Percentiles rank a stretch among this genome's conserved stretches.
Evolutionary conservation across 768 basidiomycete species (phyloP).

Genomic region (Scleroderma bovista): DNA sequence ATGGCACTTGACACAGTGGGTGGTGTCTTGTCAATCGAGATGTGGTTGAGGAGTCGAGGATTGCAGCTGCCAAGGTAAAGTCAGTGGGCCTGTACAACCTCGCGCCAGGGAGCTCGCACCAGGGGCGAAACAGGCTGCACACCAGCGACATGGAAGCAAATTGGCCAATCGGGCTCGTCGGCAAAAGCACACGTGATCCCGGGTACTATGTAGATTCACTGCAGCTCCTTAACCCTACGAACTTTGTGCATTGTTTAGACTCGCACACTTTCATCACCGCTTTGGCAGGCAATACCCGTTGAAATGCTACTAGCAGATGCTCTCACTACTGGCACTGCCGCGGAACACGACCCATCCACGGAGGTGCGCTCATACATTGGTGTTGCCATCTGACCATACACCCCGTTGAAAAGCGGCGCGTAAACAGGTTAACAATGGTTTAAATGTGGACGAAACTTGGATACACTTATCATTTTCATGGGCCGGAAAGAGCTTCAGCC

Average conservation of each 20-base stretch:
- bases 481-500: conserved; percentile 59
- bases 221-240: no score
- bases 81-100: not conserved
- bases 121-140: not conserved
- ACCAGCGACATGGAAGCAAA: no score
- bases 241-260: no score
- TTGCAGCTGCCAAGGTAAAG: not conserved
- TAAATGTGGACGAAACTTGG: conserved; percentile 34
- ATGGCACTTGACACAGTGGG: not conserved
- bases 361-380: conserved; percentile 2
- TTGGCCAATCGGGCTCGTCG: not conserved
- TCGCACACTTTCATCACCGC: no score
- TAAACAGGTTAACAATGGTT: not conserved
- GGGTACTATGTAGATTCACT: no score
- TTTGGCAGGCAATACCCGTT: not conserved
- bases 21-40: not conserved
- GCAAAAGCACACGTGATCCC: not conserved
- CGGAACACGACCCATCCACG: not conserved
- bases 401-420: not conserved
- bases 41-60: not conserved
- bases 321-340: not conserved
- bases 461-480: conserved; percentile 64
- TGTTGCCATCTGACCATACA: not conserved
- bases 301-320: not conserved
- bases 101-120: not conserved